Conservation (phyloP, 768 basidiomycete genomes). For the Lactarius indigo region DNA sequence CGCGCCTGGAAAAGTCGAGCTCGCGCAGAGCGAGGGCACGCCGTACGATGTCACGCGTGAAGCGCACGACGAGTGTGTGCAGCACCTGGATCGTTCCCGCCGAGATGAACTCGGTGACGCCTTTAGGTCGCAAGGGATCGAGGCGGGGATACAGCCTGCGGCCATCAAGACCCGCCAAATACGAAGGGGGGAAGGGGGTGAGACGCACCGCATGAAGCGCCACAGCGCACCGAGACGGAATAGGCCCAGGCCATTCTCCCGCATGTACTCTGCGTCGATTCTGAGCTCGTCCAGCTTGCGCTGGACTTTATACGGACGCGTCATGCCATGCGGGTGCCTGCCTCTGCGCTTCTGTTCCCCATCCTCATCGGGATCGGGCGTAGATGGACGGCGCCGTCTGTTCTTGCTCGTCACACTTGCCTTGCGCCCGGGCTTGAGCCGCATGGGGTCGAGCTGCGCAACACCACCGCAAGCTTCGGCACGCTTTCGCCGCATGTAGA, state of each 20-base stretch:
- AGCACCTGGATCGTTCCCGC: slow-evolving; percentile 46
- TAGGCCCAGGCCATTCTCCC: slow-evolving; percentile 43
- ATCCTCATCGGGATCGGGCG: slow-evolving; percentile 15
- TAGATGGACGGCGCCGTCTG: neutral
- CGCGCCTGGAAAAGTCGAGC: slow-evolving; percentile 55
- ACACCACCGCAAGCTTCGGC: slow-evolving; percentile 44
- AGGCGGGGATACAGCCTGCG: slow-evolving; percentile 33
- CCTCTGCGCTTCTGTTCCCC: neutral
- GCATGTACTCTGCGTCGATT: slow-evolving; percentile 44
- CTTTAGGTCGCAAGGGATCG: slow-evolving; percentile 25
- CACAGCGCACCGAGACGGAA: slow-evolving; percentile 42
- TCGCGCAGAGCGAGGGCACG: slow-evolving; percentile 53
- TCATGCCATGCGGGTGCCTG: slow-evolving; percentile 37
- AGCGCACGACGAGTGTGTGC: slow-evolving; percentile 34
- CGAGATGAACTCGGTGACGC: slow-evolving; percentile 40
- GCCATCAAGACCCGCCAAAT: neutral
- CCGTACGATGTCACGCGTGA: slow-evolving; percentile 49
- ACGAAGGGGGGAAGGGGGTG: too few relatives aligned
- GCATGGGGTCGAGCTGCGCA: slow-evolving; percentile 31
- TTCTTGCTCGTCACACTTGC: slow-evolving; percentile 16
- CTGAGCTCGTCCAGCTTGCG: slow-evolving; percentile 41
- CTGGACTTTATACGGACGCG: slow-evolving; percentile 44
- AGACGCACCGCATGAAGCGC: slow-evolving; percentile 41
- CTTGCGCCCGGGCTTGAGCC: slow-evolving; percentile 42
- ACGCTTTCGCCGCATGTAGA: slow-evolving; percentile 71